Evolutionary conservation across 2,329 filamentous ascomycete species (phyloP), one percentile per base, ranked within the genome.

Genomic region (Camillea tinctor): DNA sequence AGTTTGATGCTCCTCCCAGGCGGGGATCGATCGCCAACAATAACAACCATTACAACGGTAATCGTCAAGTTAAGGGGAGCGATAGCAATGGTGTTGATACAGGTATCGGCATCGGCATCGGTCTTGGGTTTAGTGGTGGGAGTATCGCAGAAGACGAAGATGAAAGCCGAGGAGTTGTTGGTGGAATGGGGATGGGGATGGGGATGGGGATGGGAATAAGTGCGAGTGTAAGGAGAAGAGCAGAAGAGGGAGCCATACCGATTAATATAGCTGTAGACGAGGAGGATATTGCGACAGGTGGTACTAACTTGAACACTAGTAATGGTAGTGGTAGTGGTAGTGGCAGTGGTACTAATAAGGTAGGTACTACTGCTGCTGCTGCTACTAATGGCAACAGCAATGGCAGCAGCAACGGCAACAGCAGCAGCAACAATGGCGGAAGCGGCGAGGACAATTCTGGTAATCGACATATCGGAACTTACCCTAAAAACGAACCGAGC

Each of bases 191-290:
- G 13, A 30, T 30, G 26, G 26, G 7, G 13, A 30, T 30, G 26
- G 26, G 40, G 58, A 55, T 51, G 60, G 55, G 24, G 13, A 30
- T 30, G 26, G 26, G 7, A 30, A 30, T 30, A 11, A 11, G 40
- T 58, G 53, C 50, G 60, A 54, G 24, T 11, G 56, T 17, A 53
- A 50, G 56, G 56, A 55, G 36, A 44, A n/a, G 17, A 17, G 11
- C 5, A 11, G 36, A 15, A 44, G 36, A 44, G 13, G 36, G 15
- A 44, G n/a, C n/a, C n/a, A 44, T 11, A 44, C 36, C 36, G 11
- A 44, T 44, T 17, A 44, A 44, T 44, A 44, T 13, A 44, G 11
- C 17, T 44, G 36, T 15, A 44, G 17, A 50, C 11, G 49, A 50
- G 9, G 19, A 19, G 9, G 19, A 19, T 50, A 15, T 21, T 21